Percentiles rank a stretch among this genome's conserved stretches.
Conservation (phyloP, 129 eudicot species). For the Centaurea solstitialis region DNA sequence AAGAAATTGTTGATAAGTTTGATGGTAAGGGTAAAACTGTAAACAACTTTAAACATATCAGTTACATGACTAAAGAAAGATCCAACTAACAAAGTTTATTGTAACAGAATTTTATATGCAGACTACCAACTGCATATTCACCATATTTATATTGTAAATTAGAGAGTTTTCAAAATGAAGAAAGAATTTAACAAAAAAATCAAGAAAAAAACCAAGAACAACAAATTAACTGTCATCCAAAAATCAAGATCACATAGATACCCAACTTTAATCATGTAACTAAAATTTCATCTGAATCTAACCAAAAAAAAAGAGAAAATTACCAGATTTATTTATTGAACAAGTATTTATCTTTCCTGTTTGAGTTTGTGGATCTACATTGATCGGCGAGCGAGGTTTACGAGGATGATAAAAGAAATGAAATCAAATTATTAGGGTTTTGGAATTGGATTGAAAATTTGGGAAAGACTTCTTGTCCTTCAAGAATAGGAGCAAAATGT, state of each 20-base stretch:
- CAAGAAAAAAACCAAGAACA: too few species aligned
- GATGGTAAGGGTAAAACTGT: background rate
- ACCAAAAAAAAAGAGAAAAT: constrained; percentile 2
- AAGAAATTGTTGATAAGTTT: background rate
- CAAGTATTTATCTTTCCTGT: background rate
- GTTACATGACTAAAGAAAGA: background rate
- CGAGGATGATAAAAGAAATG: background rate
- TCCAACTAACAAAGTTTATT: background rate
- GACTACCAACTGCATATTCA: background rate
- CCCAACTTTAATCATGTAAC: background rate
- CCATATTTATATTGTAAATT: background rate
- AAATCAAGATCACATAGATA: constrained; percentile 1
- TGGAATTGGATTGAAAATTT: constrained; percentile 18
- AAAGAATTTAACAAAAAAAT: too few species aligned
- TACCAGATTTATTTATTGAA: constrained; percentile 12
- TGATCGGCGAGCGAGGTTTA: constrained; percentile 18
- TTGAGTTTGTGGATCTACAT: constrained; percentile 16
- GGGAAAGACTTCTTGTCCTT: constrained; percentile 31
- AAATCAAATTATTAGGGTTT: constrained; percentile 23
- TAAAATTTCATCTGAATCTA: constrained; percentile 13
- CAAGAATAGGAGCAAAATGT: constrained; percentile 23
- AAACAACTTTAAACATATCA: background rate
- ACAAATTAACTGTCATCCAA: constrained; percentile 8
- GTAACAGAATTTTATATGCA: background rate
- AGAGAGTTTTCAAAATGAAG: background rate